Conservation (phyloP, 306 rosid species). For the Quercus engelmannii region DNA sequence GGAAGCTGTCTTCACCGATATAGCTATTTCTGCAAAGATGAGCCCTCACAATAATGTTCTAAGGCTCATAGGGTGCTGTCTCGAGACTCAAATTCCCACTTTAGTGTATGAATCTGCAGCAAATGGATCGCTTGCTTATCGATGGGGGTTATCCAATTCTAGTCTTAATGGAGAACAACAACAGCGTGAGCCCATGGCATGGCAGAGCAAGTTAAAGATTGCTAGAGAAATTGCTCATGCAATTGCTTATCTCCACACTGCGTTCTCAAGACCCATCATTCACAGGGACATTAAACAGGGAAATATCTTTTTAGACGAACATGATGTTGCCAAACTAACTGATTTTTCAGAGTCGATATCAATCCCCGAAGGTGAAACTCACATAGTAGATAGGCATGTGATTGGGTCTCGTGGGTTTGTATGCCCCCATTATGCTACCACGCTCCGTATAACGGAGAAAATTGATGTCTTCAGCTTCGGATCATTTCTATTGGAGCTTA, state of each 20-base stretch:
- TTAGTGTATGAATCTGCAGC: not conserved
- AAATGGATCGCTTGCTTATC: not conserved
- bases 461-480: too few relatives aligned
- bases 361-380: too few relatives aligned
- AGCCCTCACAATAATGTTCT: too few relatives aligned
- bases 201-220: not conserved
- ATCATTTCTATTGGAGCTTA: too few relatives aligned
- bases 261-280: not conserved
- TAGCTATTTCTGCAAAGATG: too few relatives aligned
- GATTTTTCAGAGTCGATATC: too few relatives aligned
- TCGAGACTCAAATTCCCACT: not conserved
- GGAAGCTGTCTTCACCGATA: too few relatives aligned
- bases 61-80: not conserved
- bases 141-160: not conserved
- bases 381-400: too few relatives aligned
- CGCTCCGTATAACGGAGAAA: not conserved
- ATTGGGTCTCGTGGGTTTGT: not conserved
- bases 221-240: not conserved
- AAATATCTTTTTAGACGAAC: conserved; percentile 7
- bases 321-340: not conserved
- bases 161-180: not conserved
- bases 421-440: not conserved
- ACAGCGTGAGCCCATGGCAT: not conserved
- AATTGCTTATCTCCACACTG: not conserved
- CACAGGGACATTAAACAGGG: not conserved